Base-by-base conservation (phyloP, 495 filamentous ascomycete species). In the Aspergillus nidulans region DNA sequence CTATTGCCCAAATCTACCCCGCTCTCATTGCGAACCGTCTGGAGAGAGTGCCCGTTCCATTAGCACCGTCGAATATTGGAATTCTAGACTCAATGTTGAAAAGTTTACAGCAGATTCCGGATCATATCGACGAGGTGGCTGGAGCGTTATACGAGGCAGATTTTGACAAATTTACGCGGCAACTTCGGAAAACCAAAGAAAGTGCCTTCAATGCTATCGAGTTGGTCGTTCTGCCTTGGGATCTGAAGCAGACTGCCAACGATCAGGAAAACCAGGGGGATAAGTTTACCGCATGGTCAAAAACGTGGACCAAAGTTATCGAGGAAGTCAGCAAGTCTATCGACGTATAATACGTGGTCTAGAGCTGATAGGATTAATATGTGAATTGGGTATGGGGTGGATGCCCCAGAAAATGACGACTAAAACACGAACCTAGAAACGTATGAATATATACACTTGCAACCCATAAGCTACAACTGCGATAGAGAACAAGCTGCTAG, bases 291-390 rank as follows among this genome's bases (percentile, higher is more conserved):
- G 52, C 52, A 3, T 81, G 78, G 78, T 70, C 68, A 20, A 72
- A 62, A 43, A 78, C 76, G 16, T 80, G 77, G 78, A 54, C 67
- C 34, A 77, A 73, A 60, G 75, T 77, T 23, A 62, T 77, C 63
- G 64, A 67, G 18, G 72, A 74, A 61, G 69, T 77, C 25, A 68
- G 64, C 60, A 69, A 66, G 60, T 57, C 68, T 16, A 53, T 70
- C 30, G 10, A 34, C 30, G 30, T 12, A 3, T 34, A 34, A 34
- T 12, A 34, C 30, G 9, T 34, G 30, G 15, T 34, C 30, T 10
- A 28, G 4, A 9, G 9, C 9, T 28, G n/a, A n/a, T n/a, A n/a
- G n/a, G n/a, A n/a, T 28, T 4, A 28, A 9, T 28, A 28, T 28
- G 26, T 28, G 26, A 9, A 28, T 28, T 28, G 26, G 9, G 15